Conservation (phyloP, 495 filamentous ascomycete species). For the Elaphomyces granulatus region DNA sequence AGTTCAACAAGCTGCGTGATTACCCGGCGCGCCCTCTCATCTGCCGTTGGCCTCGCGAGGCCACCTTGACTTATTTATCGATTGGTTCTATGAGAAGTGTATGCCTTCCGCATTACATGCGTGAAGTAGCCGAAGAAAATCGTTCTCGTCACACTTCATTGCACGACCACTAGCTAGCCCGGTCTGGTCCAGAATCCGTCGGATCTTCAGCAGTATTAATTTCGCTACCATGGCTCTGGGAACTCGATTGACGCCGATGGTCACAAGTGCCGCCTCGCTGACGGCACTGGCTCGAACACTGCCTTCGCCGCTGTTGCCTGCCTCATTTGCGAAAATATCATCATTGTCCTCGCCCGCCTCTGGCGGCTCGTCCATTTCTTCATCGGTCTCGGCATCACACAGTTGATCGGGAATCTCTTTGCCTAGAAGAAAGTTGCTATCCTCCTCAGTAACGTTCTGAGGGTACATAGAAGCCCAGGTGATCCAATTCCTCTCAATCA, state of each 20-base stretch:
- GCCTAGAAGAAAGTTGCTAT: slow-evolving; percentile 3
- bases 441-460: slow-evolving; percentile 3
- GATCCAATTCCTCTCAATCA: slow-evolving; percentile 7
- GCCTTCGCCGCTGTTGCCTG: not conserved
- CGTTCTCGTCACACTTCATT: slow-evolving; percentile 6
- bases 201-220: slow-evolving; percentile 5
- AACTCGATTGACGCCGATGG: slow-evolving; percentile 2
- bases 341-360: slow-evolving; percentile 2
- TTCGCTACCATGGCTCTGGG: not conserved
- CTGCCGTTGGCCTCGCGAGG: too few relatives aligned
- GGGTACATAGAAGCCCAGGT: slow-evolving; percentile 8
- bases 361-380: not conserved
- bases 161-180: slow-evolving; percentile 3
- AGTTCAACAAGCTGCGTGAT: too few relatives aligned
- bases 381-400: not conserved
- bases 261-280: slow-evolving; percentile 1
- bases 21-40: too few relatives aligned
- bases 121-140: slow-evolving; percentile 5
- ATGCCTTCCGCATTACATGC: slow-evolving; percentile 7
- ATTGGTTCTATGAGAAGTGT: slow-evolving; percentile 8
- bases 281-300: not conserved
- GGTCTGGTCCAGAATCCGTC: slow-evolving; percentile 3
- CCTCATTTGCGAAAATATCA: slow-evolving; percentile 1
- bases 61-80: too few relatives aligned
- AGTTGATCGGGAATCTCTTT: slow-evolving; percentile 3